These are phyloP conservation scores for Paramecium tetraurelia DNA, from an alignment of 73 alveolate genomes.

Conservation along the genomic window DNA sequence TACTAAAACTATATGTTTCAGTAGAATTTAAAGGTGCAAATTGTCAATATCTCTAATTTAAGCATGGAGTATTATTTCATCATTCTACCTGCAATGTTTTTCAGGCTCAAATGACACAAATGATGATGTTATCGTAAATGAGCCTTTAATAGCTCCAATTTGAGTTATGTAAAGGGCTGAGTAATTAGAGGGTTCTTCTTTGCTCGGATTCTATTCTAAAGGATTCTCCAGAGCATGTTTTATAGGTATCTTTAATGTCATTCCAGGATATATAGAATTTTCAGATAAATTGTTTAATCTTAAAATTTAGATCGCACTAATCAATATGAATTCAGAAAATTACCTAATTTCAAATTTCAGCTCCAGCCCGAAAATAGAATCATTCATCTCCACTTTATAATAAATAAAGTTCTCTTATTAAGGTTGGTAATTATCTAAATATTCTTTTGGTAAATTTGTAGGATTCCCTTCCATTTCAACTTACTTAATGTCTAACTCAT, in stretches of 20 bases:
- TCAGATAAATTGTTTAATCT: conserved; percentile 18
- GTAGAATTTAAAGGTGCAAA: neutral
- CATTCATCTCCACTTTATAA: conserved; percentile 62
- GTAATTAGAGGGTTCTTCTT: neutral
- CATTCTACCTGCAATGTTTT: neutral
- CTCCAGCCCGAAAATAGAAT: conserved; percentile 10
- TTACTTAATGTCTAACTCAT: neutral
- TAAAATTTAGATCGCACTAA: neutral
- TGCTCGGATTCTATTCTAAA: neutral
- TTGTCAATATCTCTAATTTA: neutral
- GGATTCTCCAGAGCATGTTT: neutral
- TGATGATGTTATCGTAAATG: neutral
- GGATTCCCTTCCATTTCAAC: neutral
- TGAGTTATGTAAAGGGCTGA: neutral
- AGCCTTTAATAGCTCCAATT: neutral
- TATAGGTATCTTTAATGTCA: conserved; percentile 11
- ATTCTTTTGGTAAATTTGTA: neutral
- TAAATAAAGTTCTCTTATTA: neutral
- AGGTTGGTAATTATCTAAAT: neutral
- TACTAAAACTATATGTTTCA: neutral
- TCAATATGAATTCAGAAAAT: neutral
- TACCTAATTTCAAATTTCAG: conserved; percentile 27
- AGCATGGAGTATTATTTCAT: neutral
- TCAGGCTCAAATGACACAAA: neutral
- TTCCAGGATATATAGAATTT: conserved; percentile 14